Base-by-base conservation (phyloP, 805 yeast species). In the Metschnikowia koreensis region DNA sequence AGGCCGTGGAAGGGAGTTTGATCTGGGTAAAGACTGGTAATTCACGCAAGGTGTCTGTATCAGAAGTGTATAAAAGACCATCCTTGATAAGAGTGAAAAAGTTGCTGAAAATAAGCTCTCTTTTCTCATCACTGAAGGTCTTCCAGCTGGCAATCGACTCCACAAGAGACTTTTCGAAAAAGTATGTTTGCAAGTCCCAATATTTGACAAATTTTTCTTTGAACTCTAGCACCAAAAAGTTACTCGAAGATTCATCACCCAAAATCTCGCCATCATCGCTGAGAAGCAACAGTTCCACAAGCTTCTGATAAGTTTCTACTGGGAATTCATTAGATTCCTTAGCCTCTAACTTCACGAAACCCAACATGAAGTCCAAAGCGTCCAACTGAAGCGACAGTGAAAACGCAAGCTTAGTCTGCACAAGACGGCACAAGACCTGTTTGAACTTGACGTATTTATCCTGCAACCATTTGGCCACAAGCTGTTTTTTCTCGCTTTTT, bases 151-250 rank as follows among this genome's bases (percentile, higher is more conserved):
- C 52, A 31, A 57, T 39, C 12, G 38, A 42, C 36, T 54, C 53
- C 9, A 37, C 52, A 33, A 57, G 53, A 17, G 53, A 45, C 58
- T 79, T 83, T 38, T 76, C 71, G 62, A 86, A 82, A 58, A 89
- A 85, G 62, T 84, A 87, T 63, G 75, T 89, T 59, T 91, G 89
- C 51, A 93, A 68, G 65, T 93, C 99, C 74, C 88, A 88, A 66
- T 79, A 81, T 58, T 76, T 75, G 31, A 62, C 61, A 61, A 84
- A 84, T 28, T 71, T 72, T 22, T 77, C 82, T 29, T 75, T 60
- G 61, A 87, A 88, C 63, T 86, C 89, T 46, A 74, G 65, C 13
- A 82, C 53, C 11, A 79, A 64, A 47, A 80, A 75, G 61, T 76
- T 78, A 49, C 77, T 76, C 34, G 75, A 69, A 0, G 81, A 67